Evolutionary conservation across 306 rosid species (phyloP), one percentile per base, ranked within the genome.

Genomic region (Fragaria vesca): DNA sequence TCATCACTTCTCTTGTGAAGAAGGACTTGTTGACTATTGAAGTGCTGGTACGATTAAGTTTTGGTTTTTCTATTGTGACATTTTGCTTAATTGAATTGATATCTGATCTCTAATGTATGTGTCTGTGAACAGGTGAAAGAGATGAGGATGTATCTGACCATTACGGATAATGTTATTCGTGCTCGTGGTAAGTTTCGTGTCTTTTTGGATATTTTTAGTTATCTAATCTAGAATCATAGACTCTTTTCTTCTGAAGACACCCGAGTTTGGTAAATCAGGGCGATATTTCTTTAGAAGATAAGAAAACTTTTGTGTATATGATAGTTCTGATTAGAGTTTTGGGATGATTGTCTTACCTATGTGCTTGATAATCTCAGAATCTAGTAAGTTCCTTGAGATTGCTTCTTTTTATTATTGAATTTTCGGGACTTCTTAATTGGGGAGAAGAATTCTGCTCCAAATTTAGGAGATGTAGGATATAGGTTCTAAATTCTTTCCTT

Each of bases 111-210:
- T 40, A 55, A 76, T 66, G 51, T 11, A 66, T 74, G 70, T 62
- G 75, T 72, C 76, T 50, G 61, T 32, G 46, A 60, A 67, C 76
- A 95, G 99, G 91, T 95, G 66, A 80, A 79, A 74, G 96, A 93
- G 83, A 82, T 95, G 97, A 86, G 75, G 52, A 82, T 95, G 97
- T 92, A 93, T 81, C 86, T 92, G 90, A 95, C 97, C 60, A 87
- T 90, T 13, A 86, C 96, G 3, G 94, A 95, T 77, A 36, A 81
- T 54, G 77, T 88, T 55, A 62, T 93, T 78, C 97, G 97, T 12
- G 86, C 96, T 70, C 86, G 97, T 89, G 99, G 99, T 93, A 72
- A 69, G 48, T 46, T 58, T 67, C 12, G 46, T 63, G 61, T 66
- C 42, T 73, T 72, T 81, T 67, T 68, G 18, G 4, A 66, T 51